These are phyloP conservation scores for Myriosclerotinia scirpicola DNA, from an alignment of 2,329 filamentous ascomycete species.

Conservation along the genomic window DNA sequence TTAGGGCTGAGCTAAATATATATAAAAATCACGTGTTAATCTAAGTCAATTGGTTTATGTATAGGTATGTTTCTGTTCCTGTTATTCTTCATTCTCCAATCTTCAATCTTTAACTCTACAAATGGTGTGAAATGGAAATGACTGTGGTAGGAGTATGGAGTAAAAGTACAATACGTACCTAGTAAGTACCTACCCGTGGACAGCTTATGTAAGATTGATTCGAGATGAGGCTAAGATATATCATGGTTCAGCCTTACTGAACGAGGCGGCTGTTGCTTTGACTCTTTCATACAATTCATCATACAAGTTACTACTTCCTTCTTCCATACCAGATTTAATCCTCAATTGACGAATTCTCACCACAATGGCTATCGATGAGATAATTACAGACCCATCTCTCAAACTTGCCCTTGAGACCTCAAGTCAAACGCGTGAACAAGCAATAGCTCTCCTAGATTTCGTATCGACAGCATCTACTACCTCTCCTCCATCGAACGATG, in stretches of 20 bases:
- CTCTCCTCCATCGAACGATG: conserved; percentile 48
- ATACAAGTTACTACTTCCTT: neutral
- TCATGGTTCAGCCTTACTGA: conserved; percentile 13
- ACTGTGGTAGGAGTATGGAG: too few relatives aligned
- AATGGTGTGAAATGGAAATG: too few relatives aligned
- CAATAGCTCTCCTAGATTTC: conserved; percentile 64
- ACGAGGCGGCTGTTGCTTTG: neutral
- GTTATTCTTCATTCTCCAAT: too few relatives aligned
- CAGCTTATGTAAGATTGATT: conserved; percentile 8
- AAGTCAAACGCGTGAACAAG: conserved; percentile 70
- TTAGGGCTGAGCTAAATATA: conserved; percentile 11
- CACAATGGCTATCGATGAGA: conserved; percentile 54
- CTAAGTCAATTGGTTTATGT: too few relatives aligned
- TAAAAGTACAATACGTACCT: too few relatives aligned
- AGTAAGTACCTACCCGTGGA: too few relatives aligned
- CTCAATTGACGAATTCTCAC: neutral
- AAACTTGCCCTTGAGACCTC: conserved; percentile 69
- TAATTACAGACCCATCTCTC: conserved; percentile 65
- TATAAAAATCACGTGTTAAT: neutral
- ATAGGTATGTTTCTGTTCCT: too few relatives aligned
- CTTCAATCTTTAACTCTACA: too few relatives aligned
- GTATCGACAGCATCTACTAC: conserved; percentile 52
- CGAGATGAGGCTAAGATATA: conserved; percentile 1
- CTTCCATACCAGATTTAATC: neutral
- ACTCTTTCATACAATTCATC: too few relatives aligned